Evolutionary conservation across 345 rosid species (phyloP), one percentile per base, ranked within the genome.

Genomic region (Alliaria petiolata): DNA sequence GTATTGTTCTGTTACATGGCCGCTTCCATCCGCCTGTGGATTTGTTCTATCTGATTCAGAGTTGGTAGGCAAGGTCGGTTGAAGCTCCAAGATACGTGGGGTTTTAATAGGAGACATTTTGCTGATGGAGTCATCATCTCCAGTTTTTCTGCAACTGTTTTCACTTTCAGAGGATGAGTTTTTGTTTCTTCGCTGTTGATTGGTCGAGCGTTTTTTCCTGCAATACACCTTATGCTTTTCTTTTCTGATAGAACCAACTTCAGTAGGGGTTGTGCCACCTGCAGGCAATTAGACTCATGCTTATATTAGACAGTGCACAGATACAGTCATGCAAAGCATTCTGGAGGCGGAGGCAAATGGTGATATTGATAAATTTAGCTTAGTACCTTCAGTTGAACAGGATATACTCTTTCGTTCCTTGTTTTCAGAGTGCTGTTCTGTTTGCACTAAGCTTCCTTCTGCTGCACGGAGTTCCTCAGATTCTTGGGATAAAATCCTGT

Each of bases 141-240:
- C 72, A 61, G 56, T 57, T 42, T 69, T 74, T 71, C 77, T 72
- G 80, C 83, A 79, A 55, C 52, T 54, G n/a, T 59, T 73, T 70
- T 81, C 67, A 71, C 81, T 82, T 83, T 86, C 89, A 44, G 84
- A 80, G 54, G 82, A 83, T 58, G 81, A 73, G 51, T 55, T 77
- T 71, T 65, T 60, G 55, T 49, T 76, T 31, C 36, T 55, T 65
- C 40, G 55, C 62, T 65, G 52, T 54, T 69, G 64, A 62, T 56
- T 34, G 45, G 67, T 55, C 60, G 77, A 66, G 72, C 81, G 72
- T 55, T 75, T 82, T 61, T 75, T 89, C 74, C 91, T 81, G 59
- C 65, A 57, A 62, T 89, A 89, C 35, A 87, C 86, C 71, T 63
- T 84, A 65, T 64, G 69, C 16, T 65, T 76, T 69, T 57, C 64